phyloP scores from a whole-genome alignment of 306 rosid genomes.

The Begonia fuchsioides region DNA sequence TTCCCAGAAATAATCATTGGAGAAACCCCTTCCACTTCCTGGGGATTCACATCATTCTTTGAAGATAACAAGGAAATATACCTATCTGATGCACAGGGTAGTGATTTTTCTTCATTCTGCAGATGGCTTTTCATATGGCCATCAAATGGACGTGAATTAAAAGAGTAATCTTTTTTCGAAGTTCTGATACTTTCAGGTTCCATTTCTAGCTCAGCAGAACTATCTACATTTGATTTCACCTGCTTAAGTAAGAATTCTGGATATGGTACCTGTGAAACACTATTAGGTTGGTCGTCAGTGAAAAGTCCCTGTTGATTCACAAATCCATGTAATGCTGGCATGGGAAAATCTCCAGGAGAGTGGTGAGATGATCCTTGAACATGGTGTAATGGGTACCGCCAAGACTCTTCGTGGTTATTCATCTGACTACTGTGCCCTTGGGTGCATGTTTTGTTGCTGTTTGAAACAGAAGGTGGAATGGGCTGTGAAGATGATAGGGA shows the following conservation, averaged over 20 bases:
- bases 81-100: slow-evolving; percentile 20
- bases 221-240: slow-evolving; percentile 31
- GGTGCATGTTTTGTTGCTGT: slow-evolving; percentile 23
- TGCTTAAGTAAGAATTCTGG: slow-evolving; percentile 24
- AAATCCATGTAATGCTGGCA: slow-evolving; percentile 26
- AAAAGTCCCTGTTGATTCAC: slow-evolving; percentile 28
- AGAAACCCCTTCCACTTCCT: slow-evolving; percentile 31
- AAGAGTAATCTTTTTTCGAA: slow-evolving; percentile 19
- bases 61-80: slow-evolving; percentile 20
- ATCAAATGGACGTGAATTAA: slow-evolving; percentile 20
- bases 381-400: slow-evolving; percentile 24
- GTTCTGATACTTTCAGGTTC: slow-evolving; percentile 22
- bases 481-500: slow-evolving; percentile 22
- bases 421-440: slow-evolving; percentile 19
- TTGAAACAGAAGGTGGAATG: slow-evolving; percentile 21
- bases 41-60: slow-evolving; percentile 40
- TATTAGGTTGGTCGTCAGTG: slow-evolving; percentile 15
- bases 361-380: slow-evolving; percentile 25
- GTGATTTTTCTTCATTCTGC: slow-evolving; percentile 27
- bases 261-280: slow-evolving; percentile 24
- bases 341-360: slow-evolving; percentile 25
- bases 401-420: slow-evolving; percentile 23
- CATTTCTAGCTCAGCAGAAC: slow-evolving; percentile 26
- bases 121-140: slow-evolving; percentile 12
- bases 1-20: slow-evolving; percentile 25